These are phyloP conservation scores for Apiospora phragmitis DNA, from an alignment of 2,329 filamentous ascomycete species.

Conservation along the genomic window DNA sequence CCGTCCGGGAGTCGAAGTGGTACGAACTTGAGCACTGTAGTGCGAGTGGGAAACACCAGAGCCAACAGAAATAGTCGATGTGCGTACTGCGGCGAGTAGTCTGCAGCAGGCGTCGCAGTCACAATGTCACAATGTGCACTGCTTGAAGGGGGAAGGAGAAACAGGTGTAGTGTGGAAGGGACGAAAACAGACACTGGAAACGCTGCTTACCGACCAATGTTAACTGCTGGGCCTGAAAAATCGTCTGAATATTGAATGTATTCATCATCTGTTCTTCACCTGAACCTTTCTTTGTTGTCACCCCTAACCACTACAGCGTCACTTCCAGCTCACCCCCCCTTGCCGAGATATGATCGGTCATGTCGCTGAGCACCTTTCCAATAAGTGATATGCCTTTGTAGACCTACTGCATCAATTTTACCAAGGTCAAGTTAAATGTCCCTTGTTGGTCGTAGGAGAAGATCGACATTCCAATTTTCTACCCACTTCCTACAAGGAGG, in stretches of 20 bases:
- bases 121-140: not conserved
- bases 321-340: not conserved
- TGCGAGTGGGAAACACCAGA: not conserved
- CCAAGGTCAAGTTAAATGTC: not conserved
- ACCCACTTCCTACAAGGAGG: not conserved
- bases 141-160: not conserved
- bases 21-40: not conserved
- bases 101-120: not conserved
- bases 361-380: not conserved
- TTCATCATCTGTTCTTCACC: not conserved
- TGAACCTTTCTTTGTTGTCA: not conserved
- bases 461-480: not conserved
- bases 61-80: not conserved
- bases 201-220: not conserved
- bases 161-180: not conserved
- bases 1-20: no score
- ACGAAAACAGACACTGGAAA: not conserved
- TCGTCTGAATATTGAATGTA: not conserved
- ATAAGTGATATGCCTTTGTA: not conserved
- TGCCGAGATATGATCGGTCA: not conserved
- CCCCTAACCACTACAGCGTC: not conserved
- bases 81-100: not conserved
- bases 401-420: not conserved
- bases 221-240: not conserved
- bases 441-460: not conserved